Percentiles rank a stretch among this genome's conserved stretches.
Evolutionary conservation across 305 asterid genomes (phyloP).

Genomic region (Fraxinus sp.): DNA sequence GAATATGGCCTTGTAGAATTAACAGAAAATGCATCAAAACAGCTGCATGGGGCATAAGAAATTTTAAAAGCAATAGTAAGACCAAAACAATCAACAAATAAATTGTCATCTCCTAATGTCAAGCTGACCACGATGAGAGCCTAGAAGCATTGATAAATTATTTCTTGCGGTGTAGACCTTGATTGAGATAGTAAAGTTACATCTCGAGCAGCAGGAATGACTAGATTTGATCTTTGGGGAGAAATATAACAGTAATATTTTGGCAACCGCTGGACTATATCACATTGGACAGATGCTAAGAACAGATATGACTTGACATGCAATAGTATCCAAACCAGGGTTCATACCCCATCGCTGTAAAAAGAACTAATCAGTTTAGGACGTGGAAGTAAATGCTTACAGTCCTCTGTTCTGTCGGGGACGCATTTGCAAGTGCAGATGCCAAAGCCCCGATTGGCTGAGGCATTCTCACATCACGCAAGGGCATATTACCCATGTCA

Average conservation of each 20-base stretch:
- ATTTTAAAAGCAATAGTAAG: not conserved
- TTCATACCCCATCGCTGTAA: not conserved
- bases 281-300: not conserved
- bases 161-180: not conserved
- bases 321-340: not conserved
- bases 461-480: constrained; percentile 66
- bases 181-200: not conserved
- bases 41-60: not conserved
- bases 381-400: constrained; percentile 37
- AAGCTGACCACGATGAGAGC: not conserved
- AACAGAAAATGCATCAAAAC: not conserved
- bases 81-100: not conserved
- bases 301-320: not conserved
- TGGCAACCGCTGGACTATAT: not conserved
- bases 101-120: not conserved
- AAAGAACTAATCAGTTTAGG: not conserved
- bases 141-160: not conserved
- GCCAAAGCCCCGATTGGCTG: constrained; percentile 93
- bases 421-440: constrained; percentile 92
- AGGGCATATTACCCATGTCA: constrained; percentile 68
- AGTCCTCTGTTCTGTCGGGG: constrained; percentile 84
- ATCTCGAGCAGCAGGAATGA: not conserved
- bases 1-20: not conserved
- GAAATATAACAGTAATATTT: not conserved
- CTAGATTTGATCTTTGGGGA: not conserved